These are phyloP conservation scores for Cercospora janseana DNA, from an alignment of 2,329 filamentous ascomycete species.

Conservation along the genomic window DNA sequence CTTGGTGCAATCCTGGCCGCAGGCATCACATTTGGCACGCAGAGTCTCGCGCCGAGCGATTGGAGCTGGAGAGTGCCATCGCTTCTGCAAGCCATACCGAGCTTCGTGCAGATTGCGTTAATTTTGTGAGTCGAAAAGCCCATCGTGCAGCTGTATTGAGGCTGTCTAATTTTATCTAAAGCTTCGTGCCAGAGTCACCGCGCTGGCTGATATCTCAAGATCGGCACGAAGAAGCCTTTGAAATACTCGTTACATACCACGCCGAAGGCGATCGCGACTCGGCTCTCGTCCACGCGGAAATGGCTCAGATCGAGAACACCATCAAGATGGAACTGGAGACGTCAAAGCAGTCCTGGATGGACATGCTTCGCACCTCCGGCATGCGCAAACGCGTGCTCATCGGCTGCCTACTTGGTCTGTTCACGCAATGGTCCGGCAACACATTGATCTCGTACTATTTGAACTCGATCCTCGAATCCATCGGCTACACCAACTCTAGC, in stretches of 20 bases:
- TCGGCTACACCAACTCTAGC: constrained; percentile 39
- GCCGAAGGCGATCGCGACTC: constrained; percentile 59
- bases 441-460: constrained; percentile 38
- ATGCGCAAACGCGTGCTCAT: constrained; percentile 42
- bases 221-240: constrained; percentile 47
- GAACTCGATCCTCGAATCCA: constrained; percentile 38
- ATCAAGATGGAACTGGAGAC: constrained; percentile 55
- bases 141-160: constrained; percentile 5
- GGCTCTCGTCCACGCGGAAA: constrained; percentile 64
- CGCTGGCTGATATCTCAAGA: constrained; percentile 48
- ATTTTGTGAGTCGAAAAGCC: constrained; percentile 17
- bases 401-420: constrained; percentile 38
- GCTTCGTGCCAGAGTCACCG: constrained; percentile 50
- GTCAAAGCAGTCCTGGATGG: constrained; percentile 41
- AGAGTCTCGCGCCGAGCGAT: constrained; percentile 19
- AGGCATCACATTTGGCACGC: constrained; percentile 26
- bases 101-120: constrained; percentile 26
- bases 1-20: constrained; percentile 30
- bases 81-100: constrained; percentile 27
- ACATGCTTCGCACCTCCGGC: constrained; percentile 25
- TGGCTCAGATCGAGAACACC: constrained; percentile 59
- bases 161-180: constrained; percentile 14
- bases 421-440: constrained; percentile 43
- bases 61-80: constrained; percentile 31
- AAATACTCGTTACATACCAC: constrained; percentile 59